phyloP scores from a whole-genome alignment of 2,329 filamentous ascomycete species.

The Hymenotorrendiella dingleyae region DNA sequence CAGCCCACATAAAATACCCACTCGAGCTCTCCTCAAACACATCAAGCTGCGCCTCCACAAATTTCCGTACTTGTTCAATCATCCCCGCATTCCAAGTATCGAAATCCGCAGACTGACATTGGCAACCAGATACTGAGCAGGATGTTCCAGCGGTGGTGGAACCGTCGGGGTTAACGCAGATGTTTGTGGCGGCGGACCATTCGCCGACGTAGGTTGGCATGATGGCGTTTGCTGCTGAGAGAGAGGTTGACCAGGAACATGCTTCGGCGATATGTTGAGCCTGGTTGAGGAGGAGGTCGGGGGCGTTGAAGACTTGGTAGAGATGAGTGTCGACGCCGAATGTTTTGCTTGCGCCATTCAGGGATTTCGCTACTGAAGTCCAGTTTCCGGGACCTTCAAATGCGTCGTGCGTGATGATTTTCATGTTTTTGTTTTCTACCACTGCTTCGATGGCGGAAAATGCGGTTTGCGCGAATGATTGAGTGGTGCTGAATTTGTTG shows the following conservation, averaged over 20 bases:
- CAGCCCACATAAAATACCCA: slow-evolving; percentile 38
- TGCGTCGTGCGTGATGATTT: slow-evolving; percentile 36
- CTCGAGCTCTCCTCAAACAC: slow-evolving; percentile 32
- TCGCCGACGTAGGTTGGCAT: slow-evolving; percentile 37
- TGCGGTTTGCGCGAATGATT: slow-evolving; percentile 32
- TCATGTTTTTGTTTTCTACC: slow-evolving; percentile 30
- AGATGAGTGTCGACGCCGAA: slow-evolving; percentile 37
- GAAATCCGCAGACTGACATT: slow-evolving; percentile 32
- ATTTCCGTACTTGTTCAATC: slow-evolving; percentile 31
- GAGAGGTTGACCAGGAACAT: slow-evolving; percentile 31
- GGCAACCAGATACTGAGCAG: slow-evolving; percentile 32
- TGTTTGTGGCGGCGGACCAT: slow-evolving; percentile 34
- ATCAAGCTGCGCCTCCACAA: slow-evolving; percentile 37
- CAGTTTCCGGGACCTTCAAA: slow-evolving; percentile 31
- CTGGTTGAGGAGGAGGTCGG: slow-evolving; percentile 32
- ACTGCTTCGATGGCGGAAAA: slow-evolving; percentile 30
- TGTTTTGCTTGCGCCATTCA: slow-evolving; percentile 16
- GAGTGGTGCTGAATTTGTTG: slow-evolving; percentile 32
- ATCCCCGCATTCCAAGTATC: slow-evolving; percentile 32
- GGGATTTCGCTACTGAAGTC: slow-evolving; percentile 25
- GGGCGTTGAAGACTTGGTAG: slow-evolving; percentile 34
- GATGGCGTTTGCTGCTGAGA: slow-evolving; percentile 24
- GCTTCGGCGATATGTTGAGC: slow-evolving; percentile 35
- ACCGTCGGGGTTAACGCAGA: slow-evolving; percentile 36
- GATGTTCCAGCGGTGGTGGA: slow-evolving; percentile 30